Percentiles rank a stretch among this genome's conserved stretches.
Conservation (phyloP, 2,329 filamentous ascomycete genomes). For the Fusarium nanum region DNA sequence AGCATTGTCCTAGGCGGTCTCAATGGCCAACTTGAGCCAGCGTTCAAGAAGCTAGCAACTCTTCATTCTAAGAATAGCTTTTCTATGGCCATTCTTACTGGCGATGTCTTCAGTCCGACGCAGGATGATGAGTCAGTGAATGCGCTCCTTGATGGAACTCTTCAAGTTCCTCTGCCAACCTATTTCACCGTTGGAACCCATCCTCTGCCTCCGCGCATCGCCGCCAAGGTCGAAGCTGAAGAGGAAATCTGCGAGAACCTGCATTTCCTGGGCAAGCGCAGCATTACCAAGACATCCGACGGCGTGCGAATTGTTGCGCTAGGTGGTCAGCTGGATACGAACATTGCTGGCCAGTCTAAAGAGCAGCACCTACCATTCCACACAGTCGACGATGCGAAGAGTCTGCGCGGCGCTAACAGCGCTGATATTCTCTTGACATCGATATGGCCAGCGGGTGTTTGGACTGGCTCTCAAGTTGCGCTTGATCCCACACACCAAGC, state of each 20-base stretch:
- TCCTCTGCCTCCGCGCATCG: conserved; percentile 76
- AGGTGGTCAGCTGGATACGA: conserved; percentile 76
- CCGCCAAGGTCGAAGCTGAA: conserved; percentile 78
- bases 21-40: conserved; percentile 79
- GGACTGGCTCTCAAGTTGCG: conserved; percentile 72
- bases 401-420: conserved; percentile 78
- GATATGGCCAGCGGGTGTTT: conserved; percentile 83
- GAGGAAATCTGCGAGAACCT: conserved; percentile 89
- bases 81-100: conserved; percentile 83
- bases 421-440: conserved; percentile 90
- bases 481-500: conserved; percentile 65
- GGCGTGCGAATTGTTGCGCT: conserved; percentile 89
- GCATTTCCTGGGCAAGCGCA: conserved; percentile 88
- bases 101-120: conserved; percentile 79
- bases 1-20: conserved; percentile 87
- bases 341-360: conserved; percentile 71
- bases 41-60: conserved; percentile 82
- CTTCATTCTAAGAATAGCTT: conserved; percentile 91
- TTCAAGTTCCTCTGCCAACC: conserved; percentile 81
- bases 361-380: conserved; percentile 84
- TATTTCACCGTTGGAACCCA: conserved; percentile 88
- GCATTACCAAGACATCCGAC: conserved; percentile 88
- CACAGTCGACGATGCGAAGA: conserved; percentile 79
- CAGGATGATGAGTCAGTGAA: conserved; percentile 69
- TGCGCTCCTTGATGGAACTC: conserved; percentile 76